A percentile compares a stretch with the other conserved stretches of the same genome.
Evolutionary conservation across 768 basidiomycete species (phyloP).

Genomic region (Strobilomyces dryophilus): DNA sequence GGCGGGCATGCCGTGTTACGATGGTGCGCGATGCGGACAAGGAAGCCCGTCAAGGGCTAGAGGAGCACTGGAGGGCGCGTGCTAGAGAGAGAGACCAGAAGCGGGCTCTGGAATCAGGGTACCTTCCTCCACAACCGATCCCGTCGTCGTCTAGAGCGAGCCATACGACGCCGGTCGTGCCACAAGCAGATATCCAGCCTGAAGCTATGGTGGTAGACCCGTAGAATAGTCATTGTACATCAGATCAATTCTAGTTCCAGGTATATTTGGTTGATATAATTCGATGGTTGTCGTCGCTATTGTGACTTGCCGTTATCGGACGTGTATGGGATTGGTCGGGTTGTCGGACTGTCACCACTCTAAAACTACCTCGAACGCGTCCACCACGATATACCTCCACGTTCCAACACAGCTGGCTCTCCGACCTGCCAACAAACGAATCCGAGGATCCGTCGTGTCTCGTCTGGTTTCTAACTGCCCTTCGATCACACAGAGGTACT

Average conservation of each 20-base stretch:
- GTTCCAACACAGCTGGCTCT: constrained; percentile 4
- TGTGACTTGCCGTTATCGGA: constrained; percentile 22
- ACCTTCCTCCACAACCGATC: constrained; percentile 12
- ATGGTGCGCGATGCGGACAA: constrained; percentile 65
- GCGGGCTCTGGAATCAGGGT: constrained; percentile 11
- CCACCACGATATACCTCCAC: constrained; percentile 8
- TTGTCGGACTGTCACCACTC: constrained; percentile 8
- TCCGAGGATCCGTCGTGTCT: constrained; percentile 49
- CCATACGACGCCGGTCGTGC: not conserved
- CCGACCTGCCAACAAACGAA: not conserved
- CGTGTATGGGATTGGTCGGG: not conserved
- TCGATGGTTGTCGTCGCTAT: constrained; percentile 13
- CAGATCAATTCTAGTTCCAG: not conserved
- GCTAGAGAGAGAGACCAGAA: constrained; percentile 28
- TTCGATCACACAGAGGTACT: constrained; percentile 36
- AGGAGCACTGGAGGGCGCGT: constrained; percentile 35
- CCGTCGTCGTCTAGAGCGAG: not conserved
- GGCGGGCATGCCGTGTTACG: constrained; percentile 44
- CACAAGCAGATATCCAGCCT: constrained; percentile 2
- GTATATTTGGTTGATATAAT: not conserved
- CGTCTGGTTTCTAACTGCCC: constrained; percentile 37
- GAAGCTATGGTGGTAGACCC: constrained; percentile 21
- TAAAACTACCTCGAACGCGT: constrained; percentile 10
- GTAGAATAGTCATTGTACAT: not conserved
- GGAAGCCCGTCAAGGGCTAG: constrained; percentile 42